Conservation (phyloP, 148 eudicot genomes). For the Cornus controversa region DNA sequence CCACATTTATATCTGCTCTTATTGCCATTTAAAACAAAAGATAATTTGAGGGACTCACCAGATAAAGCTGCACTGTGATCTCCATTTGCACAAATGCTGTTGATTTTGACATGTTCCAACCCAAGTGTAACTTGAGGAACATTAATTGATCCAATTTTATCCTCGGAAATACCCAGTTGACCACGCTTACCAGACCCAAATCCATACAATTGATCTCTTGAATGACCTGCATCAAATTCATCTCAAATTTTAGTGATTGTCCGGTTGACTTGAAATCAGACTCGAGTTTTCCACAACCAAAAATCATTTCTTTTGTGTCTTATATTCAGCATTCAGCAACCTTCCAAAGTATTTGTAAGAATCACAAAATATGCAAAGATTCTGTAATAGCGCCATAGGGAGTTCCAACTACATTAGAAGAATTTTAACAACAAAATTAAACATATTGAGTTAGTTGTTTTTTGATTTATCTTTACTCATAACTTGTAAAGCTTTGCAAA, state of each 20-base stretch:
- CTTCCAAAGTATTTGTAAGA: background rate
- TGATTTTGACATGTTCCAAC: constrained; percentile 40
- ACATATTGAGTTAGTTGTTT: background rate
- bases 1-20: background rate
- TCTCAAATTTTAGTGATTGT: background rate
- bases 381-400: background rate
- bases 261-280: background rate
- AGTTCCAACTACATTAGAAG: background rate
- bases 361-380: background rate
- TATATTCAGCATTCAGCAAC: background rate
- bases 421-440: background rate
- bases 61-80: constrained; percentile 90
- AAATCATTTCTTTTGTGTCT: background rate
- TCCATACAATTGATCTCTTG: constrained; percentile 54
- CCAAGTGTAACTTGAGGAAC: constrained; percentile 59
- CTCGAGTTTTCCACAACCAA: background rate
- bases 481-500: too few relatives aligned
- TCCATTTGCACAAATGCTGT: constrained; percentile 69
- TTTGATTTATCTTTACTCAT: too few relatives aligned
- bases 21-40: background rate
- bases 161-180: constrained; percentile 72
- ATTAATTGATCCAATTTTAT: constrained; percentile 45
- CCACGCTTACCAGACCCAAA: constrained; percentile 93
- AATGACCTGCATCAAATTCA: constrained; percentile 27
- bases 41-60: constrained; percentile 34